Evolutionary conservation across 1,284 basidiomycete species (phyloP).

Genomic region (Hymenochaete sp.): DNA sequence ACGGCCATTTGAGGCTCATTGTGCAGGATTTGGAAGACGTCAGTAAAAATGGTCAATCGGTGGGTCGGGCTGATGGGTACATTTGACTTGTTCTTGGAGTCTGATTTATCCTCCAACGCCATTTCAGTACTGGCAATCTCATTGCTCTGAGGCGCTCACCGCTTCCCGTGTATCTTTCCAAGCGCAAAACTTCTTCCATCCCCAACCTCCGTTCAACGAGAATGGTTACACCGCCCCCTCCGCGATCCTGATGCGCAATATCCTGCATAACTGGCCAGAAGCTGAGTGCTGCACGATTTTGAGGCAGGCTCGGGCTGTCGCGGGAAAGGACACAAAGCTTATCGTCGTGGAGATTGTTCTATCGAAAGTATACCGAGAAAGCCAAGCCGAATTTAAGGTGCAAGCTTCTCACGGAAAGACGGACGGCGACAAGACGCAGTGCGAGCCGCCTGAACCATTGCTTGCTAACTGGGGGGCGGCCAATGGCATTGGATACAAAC

Average conservation of each 20-base stretch:
- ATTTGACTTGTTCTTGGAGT: too few species aligned
- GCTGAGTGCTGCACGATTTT: constrained; percentile 5
- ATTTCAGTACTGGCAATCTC: constrained; percentile 22
- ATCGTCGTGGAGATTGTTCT: constrained; percentile 13
- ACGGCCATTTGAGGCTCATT: constrained; percentile 18
- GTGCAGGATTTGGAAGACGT: constrained; percentile 19
- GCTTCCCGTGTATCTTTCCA: constrained; percentile 22
- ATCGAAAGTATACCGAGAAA: constrained; percentile 8
- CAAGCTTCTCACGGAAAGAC: neutral
- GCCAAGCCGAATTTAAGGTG: too few species aligned
- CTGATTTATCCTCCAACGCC: neutral
- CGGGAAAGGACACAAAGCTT: neutral
- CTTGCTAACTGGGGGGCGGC: constrained; percentile 19
- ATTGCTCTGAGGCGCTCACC: constrained; percentile 20
- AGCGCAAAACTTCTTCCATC: constrained; percentile 8
- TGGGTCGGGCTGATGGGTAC: too few species aligned
- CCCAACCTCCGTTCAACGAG: neutral
- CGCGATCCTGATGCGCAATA: constrained; percentile 14
- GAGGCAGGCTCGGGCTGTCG: constrained; percentile 2
- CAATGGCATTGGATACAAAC: constrained; percentile 16
- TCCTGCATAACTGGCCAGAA: constrained; percentile 18
- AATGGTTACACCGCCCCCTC: neutral
- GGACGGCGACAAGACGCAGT: neutral
- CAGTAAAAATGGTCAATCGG: constrained; percentile 1
- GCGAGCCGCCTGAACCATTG: constrained; percentile 17